Evolutionary conservation across 306 rosid species (phyloP).

Genomic region (Trifolium fragiferum): DNA sequence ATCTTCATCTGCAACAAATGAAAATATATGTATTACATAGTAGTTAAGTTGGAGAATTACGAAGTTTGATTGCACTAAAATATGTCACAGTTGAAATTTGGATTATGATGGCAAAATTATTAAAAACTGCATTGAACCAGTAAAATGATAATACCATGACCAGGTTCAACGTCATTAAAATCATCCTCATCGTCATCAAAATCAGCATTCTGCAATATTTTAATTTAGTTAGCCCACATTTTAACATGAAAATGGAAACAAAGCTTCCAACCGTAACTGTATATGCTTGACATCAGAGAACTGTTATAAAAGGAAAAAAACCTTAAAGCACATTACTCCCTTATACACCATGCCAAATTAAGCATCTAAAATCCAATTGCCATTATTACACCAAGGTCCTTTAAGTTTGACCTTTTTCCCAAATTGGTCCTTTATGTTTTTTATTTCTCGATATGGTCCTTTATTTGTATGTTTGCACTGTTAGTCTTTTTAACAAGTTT

Average conservation of each 20-base stretch:
- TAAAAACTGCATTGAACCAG: slow-evolving; percentile 22
- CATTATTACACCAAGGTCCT: too few relatives aligned
- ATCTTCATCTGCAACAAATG: slow-evolving; percentile 49
- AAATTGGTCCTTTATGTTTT: too few relatives aligned
- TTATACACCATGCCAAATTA: neutral
- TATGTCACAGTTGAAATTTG: slow-evolving; percentile 14
- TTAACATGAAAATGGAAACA: slow-evolving; percentile 20
- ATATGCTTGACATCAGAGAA: slow-evolving; percentile 14
- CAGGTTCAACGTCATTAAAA: slow-evolving; percentile 45
- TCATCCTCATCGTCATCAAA: slow-evolving; percentile 66
- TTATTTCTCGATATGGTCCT: too few relatives aligned
- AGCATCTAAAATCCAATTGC: neutral
- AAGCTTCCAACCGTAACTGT: neutral
- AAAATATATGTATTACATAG: slow-evolving; percentile 18
- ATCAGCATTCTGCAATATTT: slow-evolving; percentile 53
- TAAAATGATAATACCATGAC: slow-evolving; percentile 49
- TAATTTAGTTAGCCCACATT: slow-evolving; percentile 23
- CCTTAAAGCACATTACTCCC: neutral
- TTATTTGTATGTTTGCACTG: too few relatives aligned
- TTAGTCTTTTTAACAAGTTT: too few relatives aligned
- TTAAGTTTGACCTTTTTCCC: too few relatives aligned
- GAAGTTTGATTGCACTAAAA: slow-evolving; percentile 12
- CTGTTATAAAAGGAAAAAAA: too few relatives aligned
- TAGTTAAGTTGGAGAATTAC: slow-evolving; percentile 15
- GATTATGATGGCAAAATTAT: slow-evolving; percentile 13